Evolutionary conservation across 768 basidiomycete genomes (phyloP).

Genomic region (Thelephora aurantiotincta): DNA sequence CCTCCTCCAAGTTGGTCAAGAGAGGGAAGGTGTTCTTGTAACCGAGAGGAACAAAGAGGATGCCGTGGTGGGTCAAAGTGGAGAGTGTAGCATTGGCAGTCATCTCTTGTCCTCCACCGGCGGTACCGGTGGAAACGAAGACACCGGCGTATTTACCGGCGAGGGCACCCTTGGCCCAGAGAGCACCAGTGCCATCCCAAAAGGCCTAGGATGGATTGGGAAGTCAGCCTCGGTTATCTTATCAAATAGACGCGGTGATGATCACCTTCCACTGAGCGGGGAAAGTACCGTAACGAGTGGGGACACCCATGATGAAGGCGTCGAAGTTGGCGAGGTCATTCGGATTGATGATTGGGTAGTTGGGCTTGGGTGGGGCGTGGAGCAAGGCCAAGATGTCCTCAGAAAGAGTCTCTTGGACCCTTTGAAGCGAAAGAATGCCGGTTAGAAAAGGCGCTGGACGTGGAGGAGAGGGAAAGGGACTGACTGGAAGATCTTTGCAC

Average conservation of each 20-base stretch:
- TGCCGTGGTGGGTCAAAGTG: slow-evolving; percentile 41
- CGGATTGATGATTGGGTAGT: slow-evolving; percentile 54
- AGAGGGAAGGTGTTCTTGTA: slow-evolving; percentile 28
- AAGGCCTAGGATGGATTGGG: slow-evolving; percentile 29
- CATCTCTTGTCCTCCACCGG: slow-evolving; percentile 74
- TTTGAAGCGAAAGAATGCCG: slow-evolving; percentile 17
- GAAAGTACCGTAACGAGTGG: slow-evolving; percentile 72
- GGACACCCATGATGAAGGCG: slow-evolving; percentile 63
- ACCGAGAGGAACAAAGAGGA: slow-evolving; percentile 39
- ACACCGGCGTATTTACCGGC: slow-evolving; percentile 63
- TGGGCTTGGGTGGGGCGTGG: slow-evolving; percentile 56
- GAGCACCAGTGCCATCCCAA: slow-evolving; percentile 61
- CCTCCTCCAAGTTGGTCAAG: slow-evolving; percentile 25
- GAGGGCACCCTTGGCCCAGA: slow-evolving; percentile 47
- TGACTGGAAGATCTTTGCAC: slow-evolving; percentile 32
- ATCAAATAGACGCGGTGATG: slow-evolving; percentile 4
- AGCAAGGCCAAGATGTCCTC: slow-evolving; percentile 51
- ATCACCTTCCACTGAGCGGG: slow-evolving; percentile 66
- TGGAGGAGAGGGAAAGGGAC: slow-evolving; percentile 6
- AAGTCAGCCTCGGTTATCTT: not conserved
- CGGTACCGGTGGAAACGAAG: slow-evolving; percentile 62
- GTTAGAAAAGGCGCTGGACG: not conserved
- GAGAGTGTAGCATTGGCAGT: slow-evolving; percentile 54
- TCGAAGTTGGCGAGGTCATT: slow-evolving; percentile 44
- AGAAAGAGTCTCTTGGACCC: slow-evolving; percentile 69